Conservation (phyloP, 2,329 filamentous ascomycete species). For the Fusarium sp. region DNA sequence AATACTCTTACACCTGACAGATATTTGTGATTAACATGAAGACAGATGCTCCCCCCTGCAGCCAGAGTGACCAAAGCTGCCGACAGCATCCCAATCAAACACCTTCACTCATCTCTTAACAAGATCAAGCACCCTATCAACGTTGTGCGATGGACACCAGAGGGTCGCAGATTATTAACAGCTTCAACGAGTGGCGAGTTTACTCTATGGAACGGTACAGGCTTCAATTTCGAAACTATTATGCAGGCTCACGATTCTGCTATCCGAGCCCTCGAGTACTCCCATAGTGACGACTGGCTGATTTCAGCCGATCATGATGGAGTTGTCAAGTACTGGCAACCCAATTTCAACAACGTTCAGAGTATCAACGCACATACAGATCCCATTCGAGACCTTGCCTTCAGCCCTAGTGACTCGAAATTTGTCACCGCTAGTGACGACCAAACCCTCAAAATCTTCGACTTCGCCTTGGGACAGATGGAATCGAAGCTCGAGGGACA, state of each 20-base stretch:
- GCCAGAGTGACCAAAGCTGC: constrained; percentile 79
- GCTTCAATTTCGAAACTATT: constrained; percentile 99
- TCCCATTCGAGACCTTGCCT: constrained; percentile 89
- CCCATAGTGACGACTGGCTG: constrained; percentile 96
- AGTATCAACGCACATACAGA: constrained; percentile 91
- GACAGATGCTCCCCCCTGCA: constrained; percentile 85
- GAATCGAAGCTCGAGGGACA: constrained; percentile 91
- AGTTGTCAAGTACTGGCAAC: constrained; percentile 97
- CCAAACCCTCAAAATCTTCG: constrained; percentile 92
- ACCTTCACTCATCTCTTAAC: constrained; percentile 97
- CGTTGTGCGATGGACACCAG: constrained; percentile 96
- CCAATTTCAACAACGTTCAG: constrained; percentile 99
- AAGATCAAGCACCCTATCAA: constrained; percentile 99
- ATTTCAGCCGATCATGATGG: constrained; percentile 96
- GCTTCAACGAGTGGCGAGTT: constrained; percentile 98
- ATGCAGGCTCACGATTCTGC: constrained; percentile 97
- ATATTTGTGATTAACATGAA: constrained; percentile 26
- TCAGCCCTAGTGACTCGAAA: constrained; percentile 93
- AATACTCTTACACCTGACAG: neutral
- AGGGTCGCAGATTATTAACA: constrained; percentile 89
- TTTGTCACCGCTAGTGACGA: constrained; percentile 98
- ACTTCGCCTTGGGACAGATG: constrained; percentile 87
- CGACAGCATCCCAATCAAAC: constrained; percentile 92
- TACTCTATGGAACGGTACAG: constrained; percentile 97
- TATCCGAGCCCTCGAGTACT: constrained; percentile 86